Percentiles rank a stretch among this genome's conserved stretches.
These are phyloP conservation scores for Hibiscus tridactylites DNA, from an alignment of 345 rosid genomes.

Conservation along the genomic window DNA sequence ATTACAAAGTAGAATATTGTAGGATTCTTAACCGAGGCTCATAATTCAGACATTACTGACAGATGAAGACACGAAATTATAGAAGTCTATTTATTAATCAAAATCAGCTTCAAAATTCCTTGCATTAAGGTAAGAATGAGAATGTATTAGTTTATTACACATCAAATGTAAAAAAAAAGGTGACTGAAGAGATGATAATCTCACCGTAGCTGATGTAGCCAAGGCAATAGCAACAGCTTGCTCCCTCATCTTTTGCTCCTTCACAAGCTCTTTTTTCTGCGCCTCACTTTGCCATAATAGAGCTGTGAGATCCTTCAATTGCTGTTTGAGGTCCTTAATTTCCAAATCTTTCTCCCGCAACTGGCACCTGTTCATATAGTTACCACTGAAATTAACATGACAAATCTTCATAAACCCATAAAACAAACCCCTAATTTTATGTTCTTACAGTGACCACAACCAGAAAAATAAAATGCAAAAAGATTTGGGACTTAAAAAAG, in stretches of 20 bases:
- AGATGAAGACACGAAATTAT: background rate
- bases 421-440: background rate
- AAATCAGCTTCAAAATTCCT: background rate
- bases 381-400: background rate
- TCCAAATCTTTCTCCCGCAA: conserved; percentile 60
- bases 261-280: conserved; percentile 45
- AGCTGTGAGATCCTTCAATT: conserved; percentile 49
- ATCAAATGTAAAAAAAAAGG: background rate
- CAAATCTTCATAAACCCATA: background rate
- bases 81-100: background rate
- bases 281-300: conserved; percentile 52
- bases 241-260: conserved; percentile 57
- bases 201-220: conserved; percentile 48
- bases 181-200: conserved; percentile 1
- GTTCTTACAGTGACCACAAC: background rate
- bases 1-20: too few species aligned
- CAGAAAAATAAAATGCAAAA: background rate
- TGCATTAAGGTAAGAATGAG: background rate
- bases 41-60: background rate
- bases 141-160: background rate
- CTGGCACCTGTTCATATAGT: conserved; percentile 40
- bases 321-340: conserved; percentile 54
- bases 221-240: conserved; percentile 51
- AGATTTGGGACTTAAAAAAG: background rate
- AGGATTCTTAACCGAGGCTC: background rate